These are phyloP conservation scores for Myxozyma neotropica DNA, from an alignment of 805 yeast genomes.

Conservation along the genomic window DNA sequence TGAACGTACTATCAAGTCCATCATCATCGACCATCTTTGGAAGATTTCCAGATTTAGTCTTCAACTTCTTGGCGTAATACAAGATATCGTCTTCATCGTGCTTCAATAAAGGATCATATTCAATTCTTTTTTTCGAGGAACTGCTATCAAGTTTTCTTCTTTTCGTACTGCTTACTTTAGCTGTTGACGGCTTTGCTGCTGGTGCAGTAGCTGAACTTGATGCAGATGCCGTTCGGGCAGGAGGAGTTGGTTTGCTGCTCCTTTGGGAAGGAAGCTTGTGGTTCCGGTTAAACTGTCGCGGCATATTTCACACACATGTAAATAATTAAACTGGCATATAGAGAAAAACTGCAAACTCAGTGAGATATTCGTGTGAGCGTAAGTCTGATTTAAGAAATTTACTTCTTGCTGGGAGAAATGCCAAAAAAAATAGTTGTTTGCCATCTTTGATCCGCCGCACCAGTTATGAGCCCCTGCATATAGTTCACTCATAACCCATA, in stretches of 20 bases:
- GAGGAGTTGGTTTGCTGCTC: neutral
- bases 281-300: constrained; percentile 2
- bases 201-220: too few relatives aligned
- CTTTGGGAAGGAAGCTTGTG: constrained; percentile 31
- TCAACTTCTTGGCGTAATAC: constrained; percentile 80
- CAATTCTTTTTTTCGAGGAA: constrained; percentile 45
- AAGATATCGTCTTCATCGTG: constrained; percentile 78
- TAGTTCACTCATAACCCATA: neutral
- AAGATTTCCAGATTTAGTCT: constrained; percentile 52
- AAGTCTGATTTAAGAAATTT: too few relatives aligned
- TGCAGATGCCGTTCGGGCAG: neutral
- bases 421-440: neutral
- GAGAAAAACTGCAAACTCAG: too few relatives aligned
- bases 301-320: neutral
- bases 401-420: neutral
- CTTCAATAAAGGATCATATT: constrained; percentile 50
- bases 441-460: constrained; percentile 3
- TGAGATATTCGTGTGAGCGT: too few relatives aligned
- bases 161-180: neutral
- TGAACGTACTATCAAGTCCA: constrained; percentile 57
- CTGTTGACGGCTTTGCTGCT: neutral
- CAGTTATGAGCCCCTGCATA: constrained; percentile 7
- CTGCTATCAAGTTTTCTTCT: constrained; percentile 6
- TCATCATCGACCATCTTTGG: constrained; percentile 64
- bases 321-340: neutral